phyloP scores from a whole-genome alignment of 495 filamentous ascomycete species.

The Penicillium mononematosum region DNA sequence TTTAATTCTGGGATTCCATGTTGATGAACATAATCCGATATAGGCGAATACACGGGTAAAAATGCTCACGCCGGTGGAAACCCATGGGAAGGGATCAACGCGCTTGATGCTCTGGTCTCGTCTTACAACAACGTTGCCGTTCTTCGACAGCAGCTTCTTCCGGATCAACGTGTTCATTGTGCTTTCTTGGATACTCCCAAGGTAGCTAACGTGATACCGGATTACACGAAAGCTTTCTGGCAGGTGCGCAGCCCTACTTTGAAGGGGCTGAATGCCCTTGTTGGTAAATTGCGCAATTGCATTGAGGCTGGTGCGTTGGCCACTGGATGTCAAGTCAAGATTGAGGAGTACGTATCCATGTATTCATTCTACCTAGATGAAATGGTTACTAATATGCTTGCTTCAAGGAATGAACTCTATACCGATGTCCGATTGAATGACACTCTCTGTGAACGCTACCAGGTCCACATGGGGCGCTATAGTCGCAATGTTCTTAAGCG shows the following conservation, averaged over 20 bases:
- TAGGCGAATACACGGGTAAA: constrained; percentile 32
- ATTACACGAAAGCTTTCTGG: constrained; percentile 53
- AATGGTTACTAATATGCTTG: not conserved
- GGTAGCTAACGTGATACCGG: constrained; percentile 62
- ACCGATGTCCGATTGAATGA: constrained; percentile 61
- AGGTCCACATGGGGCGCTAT: constrained; percentile 50
- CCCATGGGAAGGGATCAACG: constrained; percentile 48
- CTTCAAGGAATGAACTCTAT: constrained; percentile 46
- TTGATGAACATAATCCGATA: not conserved
- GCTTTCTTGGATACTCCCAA: constrained; percentile 59
- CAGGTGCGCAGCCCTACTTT: constrained; percentile 51
- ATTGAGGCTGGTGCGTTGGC: constrained; percentile 60
- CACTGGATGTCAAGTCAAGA: constrained; percentile 54
- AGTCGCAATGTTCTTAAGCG: constrained; percentile 45
- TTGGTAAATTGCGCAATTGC: constrained; percentile 53
- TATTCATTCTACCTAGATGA: not conserved
- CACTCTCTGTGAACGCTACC: constrained; percentile 53
- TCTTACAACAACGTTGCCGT: constrained; percentile 62
- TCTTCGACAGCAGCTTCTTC: constrained; percentile 62
- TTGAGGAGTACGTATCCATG: constrained; percentile 37
- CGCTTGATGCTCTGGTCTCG: constrained; percentile 22
- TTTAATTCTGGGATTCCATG: not conserved
- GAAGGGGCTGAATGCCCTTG: constrained; percentile 46
- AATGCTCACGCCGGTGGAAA: constrained; percentile 58
- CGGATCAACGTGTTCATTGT: constrained; percentile 58